phyloP scores from a whole-genome alignment of 441 rosid species.

The Adansonia gregorii region DNA sequence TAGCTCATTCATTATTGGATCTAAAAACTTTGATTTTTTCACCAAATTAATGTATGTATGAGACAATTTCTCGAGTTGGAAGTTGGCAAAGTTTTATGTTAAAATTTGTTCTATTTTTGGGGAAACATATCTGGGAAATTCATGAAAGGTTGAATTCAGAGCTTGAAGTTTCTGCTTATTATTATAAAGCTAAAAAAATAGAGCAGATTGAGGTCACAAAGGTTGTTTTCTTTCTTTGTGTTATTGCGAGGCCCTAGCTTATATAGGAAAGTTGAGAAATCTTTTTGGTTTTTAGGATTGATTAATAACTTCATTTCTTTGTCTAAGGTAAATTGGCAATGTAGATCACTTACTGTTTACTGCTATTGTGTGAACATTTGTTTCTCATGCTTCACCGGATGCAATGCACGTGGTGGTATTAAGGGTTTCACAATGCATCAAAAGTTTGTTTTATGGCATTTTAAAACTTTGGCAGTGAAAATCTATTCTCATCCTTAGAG shows the following conservation, averaged over 20 bases:
- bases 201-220: neutral
- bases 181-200: neutral
- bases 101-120: neutral
- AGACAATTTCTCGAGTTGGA: neutral
- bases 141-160: neutral
- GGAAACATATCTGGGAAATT: slow-evolving; percentile 8
- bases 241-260: neutral
- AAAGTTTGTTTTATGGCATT: too few relatives aligned
- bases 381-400: too few relatives aligned
- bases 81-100: neutral
- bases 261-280: too few relatives aligned
- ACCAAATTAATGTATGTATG: neutral
- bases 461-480: too few relatives aligned
- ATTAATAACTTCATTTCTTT: too few relatives aligned
- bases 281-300: too few relatives aligned
- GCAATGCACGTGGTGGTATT: too few relatives aligned
- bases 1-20: neutral
- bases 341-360: too few relatives aligned
- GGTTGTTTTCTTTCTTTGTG: neutral
- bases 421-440: too few relatives aligned
- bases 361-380: too few relatives aligned
- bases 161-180: neutral
- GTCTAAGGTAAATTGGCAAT: too few relatives aligned
- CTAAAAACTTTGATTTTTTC: neutral
- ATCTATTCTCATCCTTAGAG: too few relatives aligned